Evolutionary conservation across 148 eudicot genomes (phyloP).

Genomic region (Rhododendron griersonianum): DNA sequence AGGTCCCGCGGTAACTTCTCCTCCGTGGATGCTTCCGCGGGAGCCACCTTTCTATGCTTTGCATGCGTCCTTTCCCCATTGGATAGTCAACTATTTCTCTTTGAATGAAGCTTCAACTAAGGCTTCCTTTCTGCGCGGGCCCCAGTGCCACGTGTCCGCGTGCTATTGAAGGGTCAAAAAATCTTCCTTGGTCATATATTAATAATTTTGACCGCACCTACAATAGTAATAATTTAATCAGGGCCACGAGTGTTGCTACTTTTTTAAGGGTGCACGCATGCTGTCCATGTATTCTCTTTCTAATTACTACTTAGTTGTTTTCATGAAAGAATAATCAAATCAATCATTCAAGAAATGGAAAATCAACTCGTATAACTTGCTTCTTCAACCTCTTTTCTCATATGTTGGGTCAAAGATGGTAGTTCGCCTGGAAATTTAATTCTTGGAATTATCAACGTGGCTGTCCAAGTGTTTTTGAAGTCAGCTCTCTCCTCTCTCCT

Average conservation of each 20-base stretch:
- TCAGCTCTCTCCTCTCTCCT: neutral
- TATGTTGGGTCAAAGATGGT: neutral
- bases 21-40: no score
- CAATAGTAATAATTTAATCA: neutral
- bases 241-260: neutral
- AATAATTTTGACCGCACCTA: no score
- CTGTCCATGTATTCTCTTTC: neutral
- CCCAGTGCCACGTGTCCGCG: no score
- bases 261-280: neutral
- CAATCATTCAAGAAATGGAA: neutral
- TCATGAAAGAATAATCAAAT: neutral
- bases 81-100: no score
- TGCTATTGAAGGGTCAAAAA: no score
- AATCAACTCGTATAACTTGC: neutral
- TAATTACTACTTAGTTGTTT: neutral
- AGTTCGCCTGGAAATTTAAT: neutral
- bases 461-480: neutral
- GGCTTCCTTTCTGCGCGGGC: no score
- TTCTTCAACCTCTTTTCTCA: neutral
- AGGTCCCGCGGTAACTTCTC: no score
- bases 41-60: no score
- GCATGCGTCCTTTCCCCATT: no score
- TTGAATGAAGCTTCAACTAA: no score
- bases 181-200: no score
- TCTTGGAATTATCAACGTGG: neutral